Evolutionary conservation across 495 filamentous ascomycete genomes (phyloP), one percentile per base, ranked within the genome.

Genomic region (Pseudoneurospora amorphoporcata): DNA sequence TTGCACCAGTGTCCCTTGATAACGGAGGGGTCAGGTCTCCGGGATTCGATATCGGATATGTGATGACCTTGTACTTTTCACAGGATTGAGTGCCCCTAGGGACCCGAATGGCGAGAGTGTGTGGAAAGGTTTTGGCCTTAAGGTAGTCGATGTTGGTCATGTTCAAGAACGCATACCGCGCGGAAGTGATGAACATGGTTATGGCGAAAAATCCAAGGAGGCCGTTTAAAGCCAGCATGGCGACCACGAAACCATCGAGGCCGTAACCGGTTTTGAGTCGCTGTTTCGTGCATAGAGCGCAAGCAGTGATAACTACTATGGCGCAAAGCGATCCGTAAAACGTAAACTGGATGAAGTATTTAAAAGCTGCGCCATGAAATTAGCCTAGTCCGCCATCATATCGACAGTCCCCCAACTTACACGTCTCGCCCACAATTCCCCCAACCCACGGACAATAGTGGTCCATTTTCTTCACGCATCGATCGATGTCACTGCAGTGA

Each of bases 401-500:
- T 42, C 43, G 38, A 39, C 14, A 8, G 9, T 35, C 6, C 3
- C 53, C 29, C 35, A 35, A 79, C 84, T 75, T 71, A 86, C 85
- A 86, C 0, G 83, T 94, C 77, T 97, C 94, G 0, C 89, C 91
- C 10, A 98, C 89, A 70, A 96, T 90, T 19, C 94, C 94, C 32
- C 94, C 94, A 69, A 96, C 94, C 93, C 94, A 98, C 1, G 94
- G 94, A 79, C 94, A 98, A 76, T 92, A 97, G 79, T 98, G 94
- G 75, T 98, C 94, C 91, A 97, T 95, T 76, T 93, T 95, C 39
- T 84, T 83, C 39, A 95, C 90, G 80, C 94, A 98, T 40, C 94
- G 85, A 65, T 89, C 89, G 14, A 94, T 82, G 76, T 95, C 91
- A 53, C 90, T 90, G 78, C 91, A 94, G 80, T 98, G 94, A 75